Evolutionary conservation across 495 filamentous ascomycete genomes (phyloP).

Genomic region (Thozetella sp.): DNA sequence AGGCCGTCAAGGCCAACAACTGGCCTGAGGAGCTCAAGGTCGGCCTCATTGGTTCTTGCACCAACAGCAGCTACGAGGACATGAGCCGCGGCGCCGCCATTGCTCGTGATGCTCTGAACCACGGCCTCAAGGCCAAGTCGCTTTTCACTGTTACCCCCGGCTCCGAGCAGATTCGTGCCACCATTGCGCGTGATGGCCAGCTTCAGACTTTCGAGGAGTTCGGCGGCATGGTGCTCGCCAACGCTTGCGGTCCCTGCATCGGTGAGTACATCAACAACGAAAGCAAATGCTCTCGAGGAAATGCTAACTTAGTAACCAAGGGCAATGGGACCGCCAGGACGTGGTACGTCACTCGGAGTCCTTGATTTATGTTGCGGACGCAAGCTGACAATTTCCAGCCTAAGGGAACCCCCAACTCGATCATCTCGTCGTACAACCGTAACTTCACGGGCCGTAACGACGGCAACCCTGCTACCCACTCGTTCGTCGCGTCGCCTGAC

Average conservation of each 20-base stretch:
- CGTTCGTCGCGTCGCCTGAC: slow-evolving; percentile 98
- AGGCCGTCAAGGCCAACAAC: slow-evolving; percentile 89
- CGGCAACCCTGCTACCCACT: slow-evolving; percentile 97
- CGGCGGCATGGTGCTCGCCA: slow-evolving; percentile 93
- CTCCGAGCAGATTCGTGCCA: slow-evolving; percentile 97
- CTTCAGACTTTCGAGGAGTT: slow-evolving; percentile 97
- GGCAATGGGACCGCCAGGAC: slow-evolving; percentile 93
- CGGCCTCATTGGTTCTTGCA: slow-evolving; percentile 96
- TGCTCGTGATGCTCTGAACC: slow-evolving; percentile 89
- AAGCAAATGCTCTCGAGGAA: no score
- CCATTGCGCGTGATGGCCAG: slow-evolving; percentile 93
- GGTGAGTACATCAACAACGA: no score
- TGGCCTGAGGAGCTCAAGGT: slow-evolving; percentile 99
- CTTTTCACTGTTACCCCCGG: slow-evolving; percentile 95
- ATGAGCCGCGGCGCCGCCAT: slow-evolving; percentile 96
- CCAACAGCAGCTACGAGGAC: slow-evolving; percentile 99
- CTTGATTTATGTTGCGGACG: no score
- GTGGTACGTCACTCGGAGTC: no score
- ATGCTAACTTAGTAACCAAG: no score
- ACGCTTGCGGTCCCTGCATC: slow-evolving; percentile 84
- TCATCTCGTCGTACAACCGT: slow-evolving; percentile 96
- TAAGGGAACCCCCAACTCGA: no score
- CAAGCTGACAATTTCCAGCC: no score
- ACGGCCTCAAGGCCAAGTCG: slow-evolving; percentile 92
- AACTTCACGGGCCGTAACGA: slow-evolving; percentile 99